Base-by-base conservation (phyloP, 2,329 filamentous ascomycete genomes). In the Lachnellula arida region DNA sequence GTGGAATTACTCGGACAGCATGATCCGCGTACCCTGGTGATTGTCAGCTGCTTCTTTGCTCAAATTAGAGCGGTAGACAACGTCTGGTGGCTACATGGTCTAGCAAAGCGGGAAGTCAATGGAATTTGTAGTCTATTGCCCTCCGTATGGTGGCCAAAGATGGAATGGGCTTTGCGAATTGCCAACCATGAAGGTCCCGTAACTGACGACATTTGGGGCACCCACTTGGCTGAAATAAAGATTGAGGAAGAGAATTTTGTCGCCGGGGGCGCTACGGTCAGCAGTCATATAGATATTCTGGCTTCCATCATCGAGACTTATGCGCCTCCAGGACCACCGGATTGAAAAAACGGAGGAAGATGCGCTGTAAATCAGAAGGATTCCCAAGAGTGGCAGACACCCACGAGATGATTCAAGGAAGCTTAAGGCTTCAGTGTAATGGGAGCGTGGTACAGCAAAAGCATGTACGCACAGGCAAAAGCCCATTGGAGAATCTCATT, bases 21-120 rank as follows among this genome's bases (percentile, higher is more conserved):
- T 55, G 77, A 81, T 12, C 84, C 66, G 17, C 61, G 67, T 17
- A 58, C 65, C 12, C 51, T 69, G 39, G 63, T 68, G 2, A 68
- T 69, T 14, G 54, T 59, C 14, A 53, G 65, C 23, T 69, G 66
- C 51, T 69, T 67, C 56, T 69, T 68, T 52, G 66, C 66, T 3
- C 56, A 68, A 48, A 69, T 64, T 3, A 66, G 60, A 34, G 57
- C 62, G 5, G 58, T 64, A 5, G 66, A 69, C 47, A 61, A 65
- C 53, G 65, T 67, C 1, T 90, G 87, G 87, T 90, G 87, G 86
- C 73, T 89, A 28, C 78, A 83, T 19, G 84, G 86, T 40, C 85
- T 87, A 64, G 80, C 85, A 7, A 78, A 80, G 15, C 79, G 82
- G 54, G 82, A 89, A 63, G 81, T 89, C 15, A 79, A 82, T 66